Base-by-base conservation (phyloP, 2,329 filamentous ascomycete species). In the Nemania sp. region DNA sequence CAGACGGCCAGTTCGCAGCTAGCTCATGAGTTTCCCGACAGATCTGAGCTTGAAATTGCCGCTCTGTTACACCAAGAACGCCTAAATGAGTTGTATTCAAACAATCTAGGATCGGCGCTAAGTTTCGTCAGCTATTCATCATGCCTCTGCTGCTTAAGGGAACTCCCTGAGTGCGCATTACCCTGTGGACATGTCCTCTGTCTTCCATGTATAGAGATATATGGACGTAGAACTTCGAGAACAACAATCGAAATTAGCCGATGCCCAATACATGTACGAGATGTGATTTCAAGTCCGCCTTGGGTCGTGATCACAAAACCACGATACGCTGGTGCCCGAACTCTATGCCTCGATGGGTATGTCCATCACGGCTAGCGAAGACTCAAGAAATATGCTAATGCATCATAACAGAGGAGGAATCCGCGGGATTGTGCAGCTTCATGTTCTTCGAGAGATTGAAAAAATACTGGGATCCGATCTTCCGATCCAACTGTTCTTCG, bases 161-260 rank as follows among this genome's bases (percentile, higher is more conserved):
- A 78, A 49, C 70, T 78, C 1, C 77, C 77, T 1, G 77, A 78
- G 35, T 78, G 76, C 15, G 74, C 75, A 6, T 47, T 78, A 5
- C 77, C 77, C 0, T 78, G 76, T 35, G 77, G 77, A 0, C 77
- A 78, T 66, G 75, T 77, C 11, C 70, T 78, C 2, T 78, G 77
- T 55, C 68, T 76, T 7, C 70, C 74, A 1, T 78, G 77, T 49
- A 64, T 77, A 15, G 74, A 77, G 67, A 69, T 76, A 55, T 78
- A 78, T 45, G 77, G 76, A 20, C 65, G 56, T 1, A 72, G 72
- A 61, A 77, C 76, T 7, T 78, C 77, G 49, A 76, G 59, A 59
- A 78, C 77, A 5, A 77, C 76, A 1, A 74, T 78, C n/a, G 77
- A 78, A 66, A 74, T 78, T 6, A 74, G 65, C 45, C 70, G 75